Conservation (phyloP, 2,329 filamentous ascomycete species). For the Alternaria gaisen region DNA sequence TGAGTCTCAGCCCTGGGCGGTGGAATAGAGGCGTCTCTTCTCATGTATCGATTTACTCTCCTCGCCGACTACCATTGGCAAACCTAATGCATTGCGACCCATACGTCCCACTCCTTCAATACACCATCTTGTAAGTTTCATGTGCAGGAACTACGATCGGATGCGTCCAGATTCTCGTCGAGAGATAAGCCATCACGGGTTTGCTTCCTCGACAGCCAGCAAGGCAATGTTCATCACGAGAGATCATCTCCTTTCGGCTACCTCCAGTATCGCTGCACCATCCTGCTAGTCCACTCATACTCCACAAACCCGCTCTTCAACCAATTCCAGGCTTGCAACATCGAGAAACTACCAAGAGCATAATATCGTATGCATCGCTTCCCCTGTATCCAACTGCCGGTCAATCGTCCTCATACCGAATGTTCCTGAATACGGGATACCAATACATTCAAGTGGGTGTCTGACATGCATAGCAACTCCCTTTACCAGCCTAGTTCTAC, state of each 20-base stretch:
- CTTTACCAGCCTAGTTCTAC: background rate
- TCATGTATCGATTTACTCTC: background rate
- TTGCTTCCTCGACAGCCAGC: conserved; percentile 8
- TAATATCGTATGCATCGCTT: background rate
- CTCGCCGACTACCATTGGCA: background rate
- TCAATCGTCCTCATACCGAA: background rate
- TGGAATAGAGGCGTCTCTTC: background rate
- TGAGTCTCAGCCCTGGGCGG: background rate
- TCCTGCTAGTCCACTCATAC: background rate
- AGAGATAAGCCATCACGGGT: conserved; percentile 17
- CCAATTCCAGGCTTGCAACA: background rate
- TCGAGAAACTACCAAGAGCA: background rate
- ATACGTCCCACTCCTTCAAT: conserved; percentile 12
- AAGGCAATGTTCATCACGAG: conserved; percentile 8
- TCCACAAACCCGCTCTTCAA: background rate
- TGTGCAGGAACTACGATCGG: conserved; percentile 10
- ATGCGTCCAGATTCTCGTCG: conserved; percentile 12
- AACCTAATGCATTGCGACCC: conserved; percentile 8
- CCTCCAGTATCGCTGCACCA: background rate
- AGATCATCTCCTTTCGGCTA: conserved; percentile 5
- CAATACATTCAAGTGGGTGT: background rate
- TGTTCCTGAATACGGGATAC: background rate
- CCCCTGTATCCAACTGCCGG: background rate
- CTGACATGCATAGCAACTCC: background rate
- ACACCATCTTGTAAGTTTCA: conserved; percentile 12